phyloP scores from a whole-genome alignment of 2,329 filamentous ascomycete species.

The Fonsecaea monophora region DNA sequence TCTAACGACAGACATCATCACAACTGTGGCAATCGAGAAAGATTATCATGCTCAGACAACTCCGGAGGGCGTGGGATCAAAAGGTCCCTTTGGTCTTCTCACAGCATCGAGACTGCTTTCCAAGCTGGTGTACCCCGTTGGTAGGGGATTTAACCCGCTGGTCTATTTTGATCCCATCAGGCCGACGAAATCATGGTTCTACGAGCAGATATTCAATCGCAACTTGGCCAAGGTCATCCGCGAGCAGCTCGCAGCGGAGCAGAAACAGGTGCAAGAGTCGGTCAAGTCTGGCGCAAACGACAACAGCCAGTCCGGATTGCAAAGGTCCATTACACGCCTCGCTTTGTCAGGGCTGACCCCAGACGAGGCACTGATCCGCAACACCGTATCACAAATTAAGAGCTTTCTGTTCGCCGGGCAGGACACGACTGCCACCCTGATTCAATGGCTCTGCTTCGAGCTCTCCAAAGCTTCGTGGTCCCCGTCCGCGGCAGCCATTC shows the following conservation, averaged over 20 bases:
- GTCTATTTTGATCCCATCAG: constrained; percentile 28
- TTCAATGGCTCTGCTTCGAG: constrained; percentile 37
- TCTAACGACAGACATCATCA: constrained; percentile 53
- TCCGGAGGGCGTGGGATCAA: constrained; percentile 30
- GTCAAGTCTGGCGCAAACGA: background rate
- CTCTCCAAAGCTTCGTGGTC: constrained; percentile 33
- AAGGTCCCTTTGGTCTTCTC: constrained; percentile 30
- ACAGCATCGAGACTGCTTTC: constrained; percentile 27
- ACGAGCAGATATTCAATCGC: constrained; percentile 32
- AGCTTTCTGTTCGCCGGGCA: constrained; percentile 39
- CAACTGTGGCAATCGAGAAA: constrained; percentile 46
- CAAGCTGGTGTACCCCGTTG: constrained; percentile 24
- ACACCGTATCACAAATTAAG: constrained; percentile 36
- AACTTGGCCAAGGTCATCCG: constrained; percentile 27
- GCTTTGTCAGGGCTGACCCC: constrained; percentile 28
- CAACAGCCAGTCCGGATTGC: constrained; percentile 3
- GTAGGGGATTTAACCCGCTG: constrained; percentile 30
- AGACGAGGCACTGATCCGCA: constrained; percentile 27
- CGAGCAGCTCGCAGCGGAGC: constrained; percentile 24
- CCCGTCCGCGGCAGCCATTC: constrained; percentile 40
- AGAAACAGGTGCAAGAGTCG: constrained; percentile 1
- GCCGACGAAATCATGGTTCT: constrained; percentile 31
- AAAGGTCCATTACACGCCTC: constrained; percentile 33
- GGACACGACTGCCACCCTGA: constrained; percentile 40
- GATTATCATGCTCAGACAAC: constrained; percentile 36